phyloP scores from a whole-genome alignment of 2,329 filamentous ascomycete genomes.

The Rhinocladiella mackenziei region DNA sequence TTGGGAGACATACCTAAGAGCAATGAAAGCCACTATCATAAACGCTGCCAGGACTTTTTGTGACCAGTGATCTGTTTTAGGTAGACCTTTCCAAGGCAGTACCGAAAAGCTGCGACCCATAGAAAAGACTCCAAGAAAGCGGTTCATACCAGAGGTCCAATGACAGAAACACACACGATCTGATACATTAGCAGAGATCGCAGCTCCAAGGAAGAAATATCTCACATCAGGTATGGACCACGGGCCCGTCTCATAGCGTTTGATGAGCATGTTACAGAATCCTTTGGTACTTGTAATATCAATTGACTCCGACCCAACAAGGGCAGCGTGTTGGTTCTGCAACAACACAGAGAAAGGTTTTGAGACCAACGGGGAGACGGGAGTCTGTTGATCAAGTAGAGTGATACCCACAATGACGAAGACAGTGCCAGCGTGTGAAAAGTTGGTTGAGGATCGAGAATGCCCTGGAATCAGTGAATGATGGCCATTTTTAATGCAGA shows the following conservation, averaged over 20 bases:
- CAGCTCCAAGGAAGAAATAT: background rate
- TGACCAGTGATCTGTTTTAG: constrained; percentile 85
- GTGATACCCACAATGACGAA: too few relatives aligned
- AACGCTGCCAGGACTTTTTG: constrained; percentile 72
- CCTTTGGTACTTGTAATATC: too few relatives aligned
- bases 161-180: constrained; percentile 80
- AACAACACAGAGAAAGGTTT: too few relatives aligned
- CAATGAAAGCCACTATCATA: constrained; percentile 69
- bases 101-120: constrained; percentile 89
- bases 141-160: constrained; percentile 76
- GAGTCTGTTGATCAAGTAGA: too few relatives aligned
- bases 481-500: constrained; percentile 13
- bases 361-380: too few relatives aligned
- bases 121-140: constrained; percentile 90
- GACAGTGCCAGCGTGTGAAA: background rate
- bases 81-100: constrained; percentile 84
- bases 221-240: constrained; percentile 22
- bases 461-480: constrained; percentile 13
- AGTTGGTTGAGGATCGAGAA: background rate
- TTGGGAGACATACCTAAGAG: constrained; percentile 60
- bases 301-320: too few relatives aligned
- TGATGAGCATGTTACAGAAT: constrained; percentile 5
- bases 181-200: constrained; percentile 39
- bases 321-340: too few relatives aligned
- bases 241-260: constrained; percentile 1